Evolutionary conservation across 1,284 basidiomycete genomes (phyloP).

Genomic region (Leccinum insigne): DNA sequence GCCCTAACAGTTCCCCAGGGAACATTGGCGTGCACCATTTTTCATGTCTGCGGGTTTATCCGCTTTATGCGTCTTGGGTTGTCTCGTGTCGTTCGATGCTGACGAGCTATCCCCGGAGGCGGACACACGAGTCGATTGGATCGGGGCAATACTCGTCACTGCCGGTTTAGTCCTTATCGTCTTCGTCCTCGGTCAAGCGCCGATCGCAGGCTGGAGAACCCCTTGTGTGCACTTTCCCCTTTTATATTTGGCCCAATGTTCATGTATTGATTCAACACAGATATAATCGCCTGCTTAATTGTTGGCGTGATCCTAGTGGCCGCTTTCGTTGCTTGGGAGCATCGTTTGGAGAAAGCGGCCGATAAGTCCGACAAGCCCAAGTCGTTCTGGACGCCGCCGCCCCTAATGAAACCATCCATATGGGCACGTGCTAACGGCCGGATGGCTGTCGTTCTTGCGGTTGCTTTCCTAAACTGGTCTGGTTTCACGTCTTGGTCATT

Average conservation of each 20-base stretch:
- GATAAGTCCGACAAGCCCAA: constrained; percentile 16
- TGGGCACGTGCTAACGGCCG: constrained; percentile 62
- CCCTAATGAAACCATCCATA: constrained; percentile 62
- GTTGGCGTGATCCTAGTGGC: constrained; percentile 53
- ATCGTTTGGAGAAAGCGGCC: constrained; percentile 45
- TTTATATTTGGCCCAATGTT: not conserved
- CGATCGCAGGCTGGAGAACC: constrained; percentile 75
- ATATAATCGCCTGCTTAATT: constrained; percentile 55
- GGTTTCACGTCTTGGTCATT: constrained; percentile 52
- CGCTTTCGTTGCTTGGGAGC: constrained; percentile 64
- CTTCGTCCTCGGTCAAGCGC: constrained; percentile 79
- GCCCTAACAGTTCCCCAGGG: constrained; percentile 25
- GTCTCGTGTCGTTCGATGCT: constrained; percentile 52
- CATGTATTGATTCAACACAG: constrained; percentile 24
- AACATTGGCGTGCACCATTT: constrained; percentile 64
- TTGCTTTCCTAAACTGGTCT: constrained; percentile 66
- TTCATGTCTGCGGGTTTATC: constrained; percentile 57
- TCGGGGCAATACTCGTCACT: constrained; percentile 77
- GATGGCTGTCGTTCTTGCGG: constrained; percentile 56
- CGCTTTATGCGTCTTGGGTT: constrained; percentile 48
- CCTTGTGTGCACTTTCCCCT: constrained; percentile 49
- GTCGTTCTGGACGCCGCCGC: constrained; percentile 49
- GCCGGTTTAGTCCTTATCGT: constrained; percentile 75
- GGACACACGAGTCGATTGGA: constrained; percentile 77
- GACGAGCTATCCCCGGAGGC: constrained; percentile 46